A percentile compares a stretch with the other conserved stretches of the same genome.
Evolutionary conservation across 2,329 filamentous ascomycete genomes (phyloP).

Genomic region (Xylariaceae sp.): DNA sequence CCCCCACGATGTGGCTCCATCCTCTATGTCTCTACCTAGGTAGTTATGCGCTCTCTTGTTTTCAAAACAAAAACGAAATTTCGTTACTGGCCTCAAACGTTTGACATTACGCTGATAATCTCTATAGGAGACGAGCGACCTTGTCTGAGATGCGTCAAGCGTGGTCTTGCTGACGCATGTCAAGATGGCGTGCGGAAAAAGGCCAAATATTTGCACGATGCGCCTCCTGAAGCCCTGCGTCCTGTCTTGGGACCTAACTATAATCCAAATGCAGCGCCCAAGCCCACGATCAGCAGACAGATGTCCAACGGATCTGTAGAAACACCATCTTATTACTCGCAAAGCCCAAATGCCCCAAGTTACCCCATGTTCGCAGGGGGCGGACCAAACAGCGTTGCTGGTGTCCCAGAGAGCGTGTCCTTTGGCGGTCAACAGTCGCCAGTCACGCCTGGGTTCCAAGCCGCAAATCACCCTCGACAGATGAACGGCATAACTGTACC

Average conservation of each 20-base stretch:
- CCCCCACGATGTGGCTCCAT: constrained; percentile 16
- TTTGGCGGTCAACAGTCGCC: constrained; percentile 70
- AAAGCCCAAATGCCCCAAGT: constrained; percentile 39
- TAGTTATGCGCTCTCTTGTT: no score
- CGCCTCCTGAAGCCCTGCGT: constrained; percentile 80
- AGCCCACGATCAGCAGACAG: constrained; percentile 44
- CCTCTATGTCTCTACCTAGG: no score
- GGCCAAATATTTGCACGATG: constrained; percentile 97
- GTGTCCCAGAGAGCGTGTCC: constrained; percentile 44
- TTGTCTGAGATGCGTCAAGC: constrained; percentile 90
- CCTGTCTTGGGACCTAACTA: constrained; percentile 75
- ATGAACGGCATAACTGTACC: constrained; percentile 46
- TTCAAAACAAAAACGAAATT: no score
- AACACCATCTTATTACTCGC: constrained; percentile 45
- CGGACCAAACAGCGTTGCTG: constrained; percentile 41
- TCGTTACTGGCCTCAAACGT: no score
- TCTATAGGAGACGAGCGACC: constrained; percentile 83
- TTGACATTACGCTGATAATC: constrained; percentile 19
- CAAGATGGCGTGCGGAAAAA: constrained; percentile 98
- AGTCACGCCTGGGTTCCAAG: constrained; percentile 68
- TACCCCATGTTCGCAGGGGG: constrained; percentile 50
- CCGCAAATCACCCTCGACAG: constrained; percentile 43
- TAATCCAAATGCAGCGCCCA: constrained; percentile 53
- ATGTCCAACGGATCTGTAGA: constrained; percentile 46
- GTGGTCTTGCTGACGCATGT: constrained; percentile 83